Conservation (phyloP, 169 alveolate genomes). For the Cryptosporidium canis region DNA sequence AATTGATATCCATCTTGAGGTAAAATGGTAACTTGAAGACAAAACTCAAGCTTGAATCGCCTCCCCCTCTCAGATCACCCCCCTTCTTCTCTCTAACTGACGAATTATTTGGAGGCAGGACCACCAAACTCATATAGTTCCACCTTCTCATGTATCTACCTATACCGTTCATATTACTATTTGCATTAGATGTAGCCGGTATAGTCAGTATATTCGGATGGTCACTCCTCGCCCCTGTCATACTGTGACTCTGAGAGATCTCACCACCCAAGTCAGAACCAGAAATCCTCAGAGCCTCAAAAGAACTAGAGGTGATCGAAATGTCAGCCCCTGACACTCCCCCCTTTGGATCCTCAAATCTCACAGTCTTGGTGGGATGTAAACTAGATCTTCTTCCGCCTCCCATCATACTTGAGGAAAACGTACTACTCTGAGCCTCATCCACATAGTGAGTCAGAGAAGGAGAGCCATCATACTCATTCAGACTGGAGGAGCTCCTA, state of each 20-base stretch:
- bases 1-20: constrained; percentile 38
- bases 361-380: background rate
- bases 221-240: background rate
- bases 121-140: constrained; percentile 57
- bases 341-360: constrained; percentile 10
- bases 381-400: background rate
- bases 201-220: background rate
- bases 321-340: background rate
- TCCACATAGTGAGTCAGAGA: constrained; percentile 8
- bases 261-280: background rate
- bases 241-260: background rate
- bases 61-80: background rate
- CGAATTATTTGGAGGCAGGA: constrained; percentile 33
- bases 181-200: background rate
- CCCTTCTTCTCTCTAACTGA: background rate
- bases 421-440: background rate
- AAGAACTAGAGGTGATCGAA: background rate
- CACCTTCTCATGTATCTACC: constrained; percentile 34
- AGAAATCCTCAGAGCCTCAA: background rate
- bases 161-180: background rate
- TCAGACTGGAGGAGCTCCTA: constrained; percentile 10
- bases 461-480: constrained; percentile 42
- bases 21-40: constrained; percentile 46
- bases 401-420: background rate
- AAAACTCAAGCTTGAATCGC: constrained; percentile 18